Conservation (phyloP, 2,329 filamentous ascomycete species). For the Phyllosticta ampelicida region DNA sequence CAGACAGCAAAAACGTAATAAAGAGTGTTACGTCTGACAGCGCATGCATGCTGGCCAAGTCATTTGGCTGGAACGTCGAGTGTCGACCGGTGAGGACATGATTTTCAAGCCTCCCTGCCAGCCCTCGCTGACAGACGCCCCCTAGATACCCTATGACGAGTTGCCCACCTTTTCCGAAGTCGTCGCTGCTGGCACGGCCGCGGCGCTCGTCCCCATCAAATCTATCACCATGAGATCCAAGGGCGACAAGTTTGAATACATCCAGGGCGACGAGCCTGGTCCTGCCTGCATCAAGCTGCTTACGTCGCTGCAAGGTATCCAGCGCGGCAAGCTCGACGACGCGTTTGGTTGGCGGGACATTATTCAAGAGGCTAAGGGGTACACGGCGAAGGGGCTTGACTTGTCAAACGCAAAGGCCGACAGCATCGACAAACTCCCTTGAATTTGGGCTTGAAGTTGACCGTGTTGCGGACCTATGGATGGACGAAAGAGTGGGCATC, state of each 20-base stretch:
- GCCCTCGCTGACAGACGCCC: constrained; percentile 1
- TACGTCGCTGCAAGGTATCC: constrained; percentile 69
- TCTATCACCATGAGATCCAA: constrained; percentile 66
- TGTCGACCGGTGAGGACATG: constrained; percentile 48
- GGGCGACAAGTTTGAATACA: constrained; percentile 46
- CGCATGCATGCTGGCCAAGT: constrained; percentile 61
- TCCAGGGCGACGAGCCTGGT: constrained; percentile 56
- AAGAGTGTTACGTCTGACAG: constrained; percentile 76
- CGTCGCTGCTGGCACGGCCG: constrained; percentile 84
- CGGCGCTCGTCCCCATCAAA: constrained; percentile 80
- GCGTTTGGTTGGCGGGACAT: constrained; percentile 58
- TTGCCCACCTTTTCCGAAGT: constrained; percentile 61
- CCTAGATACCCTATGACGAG: constrained; percentile 55
- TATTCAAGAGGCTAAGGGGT: constrained; percentile 32
- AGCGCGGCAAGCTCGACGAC: constrained; percentile 70
- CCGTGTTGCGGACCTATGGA: neutral
- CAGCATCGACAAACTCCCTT: constrained; percentile 27
- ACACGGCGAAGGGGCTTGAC: constrained; percentile 15
- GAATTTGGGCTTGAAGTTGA: neutral
- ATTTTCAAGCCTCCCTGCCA: neutral
- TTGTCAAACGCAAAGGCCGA: constrained; percentile 17
- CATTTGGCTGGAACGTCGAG: constrained; percentile 79
- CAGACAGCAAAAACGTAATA: constrained; percentile 79
- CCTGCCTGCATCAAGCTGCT: constrained; percentile 63
- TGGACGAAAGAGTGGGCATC: neutral